Percentiles rank a stretch among this genome's conserved stretches.
phyloP scores from a whole-genome alignment of 2,329 filamentous ascomycete species.

The Tolypocladium ovalisporum region DNA sequence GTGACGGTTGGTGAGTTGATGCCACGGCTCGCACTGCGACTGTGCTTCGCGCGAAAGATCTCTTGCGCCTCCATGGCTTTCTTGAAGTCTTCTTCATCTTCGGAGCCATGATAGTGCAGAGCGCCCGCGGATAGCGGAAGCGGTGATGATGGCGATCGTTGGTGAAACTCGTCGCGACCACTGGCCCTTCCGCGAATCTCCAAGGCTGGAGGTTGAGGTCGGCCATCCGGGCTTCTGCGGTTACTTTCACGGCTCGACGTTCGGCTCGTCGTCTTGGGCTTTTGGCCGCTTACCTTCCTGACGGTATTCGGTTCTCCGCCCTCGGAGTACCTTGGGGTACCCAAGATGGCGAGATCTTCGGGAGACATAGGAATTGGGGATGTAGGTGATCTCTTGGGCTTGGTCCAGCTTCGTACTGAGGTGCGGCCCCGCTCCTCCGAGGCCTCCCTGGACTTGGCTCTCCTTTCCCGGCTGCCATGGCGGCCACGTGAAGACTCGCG shows the following conservation, averaged over 20 bases:
- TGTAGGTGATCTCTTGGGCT: slow-evolving; percentile 77
- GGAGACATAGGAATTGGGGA: slow-evolving; percentile 93
- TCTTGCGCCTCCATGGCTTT: slow-evolving; percentile 43
- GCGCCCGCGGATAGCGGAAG: slow-evolving; percentile 55
- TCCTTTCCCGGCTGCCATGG: slow-evolving; percentile 36
- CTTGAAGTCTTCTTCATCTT: slow-evolving; percentile 54
- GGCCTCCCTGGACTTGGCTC: slow-evolving; percentile 43
- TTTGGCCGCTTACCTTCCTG: slow-evolving; percentile 27
- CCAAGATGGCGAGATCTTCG: slow-evolving; percentile 62
- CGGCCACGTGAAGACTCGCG: slow-evolving; percentile 32
- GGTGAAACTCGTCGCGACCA: slow-evolving; percentile 44
- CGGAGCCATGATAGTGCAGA: slow-evolving; percentile 31
- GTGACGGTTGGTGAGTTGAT: slow-evolving; percentile 22
- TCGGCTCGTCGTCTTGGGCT: slow-evolving; percentile 28
- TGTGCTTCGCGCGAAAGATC: slow-evolving; percentile 43
- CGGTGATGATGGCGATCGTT: slow-evolving; percentile 70
- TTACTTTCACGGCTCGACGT: slow-evolving; percentile 38
- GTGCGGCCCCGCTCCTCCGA: slow-evolving; percentile 64
- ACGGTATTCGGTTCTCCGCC: slow-evolving; percentile 31
- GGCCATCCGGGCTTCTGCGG: slow-evolving; percentile 34
- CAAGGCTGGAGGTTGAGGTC: slow-evolving; percentile 27
- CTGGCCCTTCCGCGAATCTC: slow-evolving; percentile 53
- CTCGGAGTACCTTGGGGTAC: slow-evolving; percentile 29
- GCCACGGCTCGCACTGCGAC: slow-evolving; percentile 37
- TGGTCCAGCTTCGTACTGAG: slow-evolving; percentile 53